Percentiles rank a stretch among this genome's conserved stretches.
These are phyloP conservation scores for Tylopilus vinaceipallidus DNA, from an alignment of 768 basidiomycete species.

Conservation along the genomic window DNA sequence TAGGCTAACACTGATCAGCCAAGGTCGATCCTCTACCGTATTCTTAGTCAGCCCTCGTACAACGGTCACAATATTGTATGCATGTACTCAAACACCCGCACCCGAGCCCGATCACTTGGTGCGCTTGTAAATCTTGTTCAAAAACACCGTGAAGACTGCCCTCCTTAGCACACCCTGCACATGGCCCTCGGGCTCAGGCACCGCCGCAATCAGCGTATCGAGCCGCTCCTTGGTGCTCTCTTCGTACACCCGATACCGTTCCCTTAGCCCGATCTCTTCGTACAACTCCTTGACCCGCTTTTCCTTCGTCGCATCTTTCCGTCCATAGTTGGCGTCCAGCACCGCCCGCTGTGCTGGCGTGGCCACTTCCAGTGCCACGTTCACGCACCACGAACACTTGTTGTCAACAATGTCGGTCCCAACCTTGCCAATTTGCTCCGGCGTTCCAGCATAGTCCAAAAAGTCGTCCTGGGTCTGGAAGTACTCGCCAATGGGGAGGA, in stretches of 20 bases:
- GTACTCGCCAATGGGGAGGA: too few relatives aligned
- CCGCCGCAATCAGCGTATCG: not conserved
- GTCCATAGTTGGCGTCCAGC: slow-evolving; percentile 1
- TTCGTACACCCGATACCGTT: not conserved
- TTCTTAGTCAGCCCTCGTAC: too few relatives aligned
- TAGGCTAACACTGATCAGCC: too few relatives aligned
- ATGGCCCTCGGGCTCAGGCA: not conserved
- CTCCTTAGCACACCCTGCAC: slow-evolving; percentile 6
- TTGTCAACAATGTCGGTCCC: not conserved
- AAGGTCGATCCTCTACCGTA: too few relatives aligned
- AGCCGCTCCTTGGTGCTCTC: not conserved
- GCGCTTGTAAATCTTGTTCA: slow-evolving; percentile 80
- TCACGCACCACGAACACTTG: slow-evolving; percentile 5
- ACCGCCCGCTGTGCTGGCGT: not conserved
- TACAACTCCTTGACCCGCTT: slow-evolving; percentile 1
- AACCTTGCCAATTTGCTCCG: not conserved
- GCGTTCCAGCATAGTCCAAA: not conserved
- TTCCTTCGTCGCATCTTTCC: not conserved
- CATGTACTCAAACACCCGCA: too few relatives aligned
- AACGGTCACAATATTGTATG: too few relatives aligned
- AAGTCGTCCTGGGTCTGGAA: too few relatives aligned
- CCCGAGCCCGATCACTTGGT: slow-evolving; percentile 50
- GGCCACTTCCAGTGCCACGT: not conserved
- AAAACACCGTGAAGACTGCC: slow-evolving; percentile 80
- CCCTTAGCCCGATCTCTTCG: not conserved